Evolutionary conservation across 345 rosid species (phyloP).

Genomic region (Lenwebbia sp.): DNA sequence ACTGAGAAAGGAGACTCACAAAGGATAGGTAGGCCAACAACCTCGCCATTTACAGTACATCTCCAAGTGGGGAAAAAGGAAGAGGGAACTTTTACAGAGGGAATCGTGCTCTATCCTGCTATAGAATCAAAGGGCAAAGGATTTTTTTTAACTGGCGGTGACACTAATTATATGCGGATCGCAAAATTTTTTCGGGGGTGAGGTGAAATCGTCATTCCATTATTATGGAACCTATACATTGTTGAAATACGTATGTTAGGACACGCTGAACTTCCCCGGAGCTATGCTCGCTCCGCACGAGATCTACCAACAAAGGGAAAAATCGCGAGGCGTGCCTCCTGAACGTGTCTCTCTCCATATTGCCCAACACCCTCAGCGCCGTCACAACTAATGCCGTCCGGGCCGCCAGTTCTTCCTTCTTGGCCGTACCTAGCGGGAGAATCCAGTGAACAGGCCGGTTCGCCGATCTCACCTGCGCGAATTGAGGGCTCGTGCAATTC

Average conservation of each 20-base stretch:
- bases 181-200: neutral
- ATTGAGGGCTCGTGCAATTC: conserved; percentile 24
- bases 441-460: conserved; percentile 32
- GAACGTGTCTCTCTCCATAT: conserved; percentile 42
- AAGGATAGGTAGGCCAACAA: neutral
- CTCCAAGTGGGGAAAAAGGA: neutral
- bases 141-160: neutral
- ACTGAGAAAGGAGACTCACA: neutral
- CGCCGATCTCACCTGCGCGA: conserved; percentile 8
- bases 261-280: conserved; percentile 66
- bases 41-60: neutral
- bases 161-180: neutral
- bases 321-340: conserved; percentile 34
- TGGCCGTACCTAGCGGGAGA: conserved; percentile 57
- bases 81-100: neutral
- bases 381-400: conserved; percentile 55
- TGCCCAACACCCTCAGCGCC: conserved; percentile 42
- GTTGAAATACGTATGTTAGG: conserved; percentile 52
- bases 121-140: neutral
- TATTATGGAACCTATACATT: conserved; percentile 77
- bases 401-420: conserved; percentile 74
- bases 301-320: conserved; percentile 74
- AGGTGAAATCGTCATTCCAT: conserved; percentile 8
- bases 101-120: neutral
- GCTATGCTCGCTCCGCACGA: conserved; percentile 75